Evolutionary conservation across 2,329 filamentous ascomycete species (phyloP), one percentile per base, ranked within the genome.

Genomic region (Pseudogymnoascus sp.): DNA sequence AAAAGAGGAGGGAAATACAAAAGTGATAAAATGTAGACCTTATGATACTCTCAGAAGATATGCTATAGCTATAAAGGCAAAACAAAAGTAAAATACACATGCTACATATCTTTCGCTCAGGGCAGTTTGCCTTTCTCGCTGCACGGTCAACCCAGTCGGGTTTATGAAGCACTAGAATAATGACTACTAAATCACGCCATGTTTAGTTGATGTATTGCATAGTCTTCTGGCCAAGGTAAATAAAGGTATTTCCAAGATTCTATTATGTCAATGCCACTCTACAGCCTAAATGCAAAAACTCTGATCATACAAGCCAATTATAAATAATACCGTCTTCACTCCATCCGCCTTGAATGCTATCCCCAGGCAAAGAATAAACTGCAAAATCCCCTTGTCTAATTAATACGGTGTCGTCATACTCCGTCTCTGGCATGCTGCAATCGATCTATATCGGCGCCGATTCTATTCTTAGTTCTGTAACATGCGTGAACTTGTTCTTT

Each of bases 401-500:
- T 57, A 57, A 57, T 57, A 33, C 35, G 17, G 2, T 35, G 17
- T 21, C 28, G 4, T 33, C 50, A 57, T 33, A 33, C 8, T 8
- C 10, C 9, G 3, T 28, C 17, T 33, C 50, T 33, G n/a, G n/a
- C 36, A 19, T 40, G 7, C n/a, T 19, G 8, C 36, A 40, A 19
- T 17, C n/a, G 36, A 19, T 19, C 10, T 11, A n/a, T 28, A 57
- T 33, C n/a, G 1, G 28, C n/a, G 28, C 28, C n/a, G 5, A 19
- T 57, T 57, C 28, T 33, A 57, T 57, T 10, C 28, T 11, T 57
- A 21, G 21, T 33, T 57, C 50, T 57, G 50, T 21, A 57, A 8
- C 50, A 57, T 19, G 17, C 50, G 50, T 15, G 17, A 35, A 21
- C 13, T 19, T 35, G n/a, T 63, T 60, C 64, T 70, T 1, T 62